phyloP scores from a whole-genome alignment of 192 early-diverging fungal genomes.

The Coemansia sp. region DNA sequence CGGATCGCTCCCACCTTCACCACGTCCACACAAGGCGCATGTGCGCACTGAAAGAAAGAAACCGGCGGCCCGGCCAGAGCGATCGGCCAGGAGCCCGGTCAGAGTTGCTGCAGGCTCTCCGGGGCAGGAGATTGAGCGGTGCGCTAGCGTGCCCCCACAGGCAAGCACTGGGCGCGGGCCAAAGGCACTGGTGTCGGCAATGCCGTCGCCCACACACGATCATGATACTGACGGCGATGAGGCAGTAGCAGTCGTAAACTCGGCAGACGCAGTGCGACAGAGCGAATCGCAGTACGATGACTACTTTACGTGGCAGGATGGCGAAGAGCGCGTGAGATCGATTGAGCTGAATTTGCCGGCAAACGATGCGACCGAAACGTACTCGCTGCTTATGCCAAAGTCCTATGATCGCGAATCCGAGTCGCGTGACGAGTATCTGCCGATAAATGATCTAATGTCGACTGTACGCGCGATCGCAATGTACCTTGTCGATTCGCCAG shows the following conservation, averaged over 20 bases:
- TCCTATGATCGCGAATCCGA: slow-evolving; percentile 38
- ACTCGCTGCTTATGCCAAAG: slow-evolving; percentile 42
- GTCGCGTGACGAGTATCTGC: slow-evolving; percentile 70
- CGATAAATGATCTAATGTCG: slow-evolving; percentile 71
- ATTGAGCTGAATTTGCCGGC: slow-evolving; percentile 36
- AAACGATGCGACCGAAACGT: slow-evolving; percentile 17
- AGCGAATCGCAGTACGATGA: slow-evolving; percentile 40
- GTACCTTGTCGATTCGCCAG: slow-evolving; percentile 51
- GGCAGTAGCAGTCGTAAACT: slow-evolving; percentile 16
- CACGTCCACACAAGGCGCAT: slow-evolving; percentile 15
- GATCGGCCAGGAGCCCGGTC: neutral
- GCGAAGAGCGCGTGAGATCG: neutral
- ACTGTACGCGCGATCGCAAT: slow-evolving; percentile 67
- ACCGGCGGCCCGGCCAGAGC: neutral
- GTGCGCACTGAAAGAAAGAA: neutral
- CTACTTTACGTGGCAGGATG: slow-evolving; percentile 31
- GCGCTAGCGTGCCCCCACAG: slow-evolving; percentile 15
- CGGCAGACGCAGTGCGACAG: slow-evolving; percentile 36
- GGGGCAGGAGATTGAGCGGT: slow-evolving; percentile 9
- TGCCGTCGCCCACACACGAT: neutral
- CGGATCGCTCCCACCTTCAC: slow-evolving; percentile 36
- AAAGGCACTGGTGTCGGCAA: slow-evolving; percentile 1
- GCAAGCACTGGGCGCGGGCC: neutral
- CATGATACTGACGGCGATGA: neutral
- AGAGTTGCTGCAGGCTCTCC: neutral